Percentiles rank a stretch among this genome's conserved stretches.
Conservation (phyloP, 345 rosid genomes). For the Limnanthes douglasii region DNA sequence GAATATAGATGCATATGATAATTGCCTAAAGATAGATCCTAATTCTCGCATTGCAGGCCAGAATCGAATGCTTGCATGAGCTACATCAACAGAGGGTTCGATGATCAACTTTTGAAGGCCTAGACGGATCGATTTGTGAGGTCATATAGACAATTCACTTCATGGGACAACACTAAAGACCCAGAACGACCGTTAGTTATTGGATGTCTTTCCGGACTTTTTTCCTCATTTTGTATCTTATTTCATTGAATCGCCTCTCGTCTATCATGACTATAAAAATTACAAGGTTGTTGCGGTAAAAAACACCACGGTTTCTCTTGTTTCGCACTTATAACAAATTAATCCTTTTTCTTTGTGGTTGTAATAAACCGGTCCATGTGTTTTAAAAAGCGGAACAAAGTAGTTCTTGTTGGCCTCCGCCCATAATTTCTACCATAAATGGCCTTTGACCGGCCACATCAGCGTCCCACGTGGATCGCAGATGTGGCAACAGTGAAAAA, state of each 20-base stretch:
- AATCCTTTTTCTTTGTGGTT: too few species aligned
- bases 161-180: constrained; percentile 87
- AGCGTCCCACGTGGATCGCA: too few species aligned
- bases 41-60: constrained; percentile 99
- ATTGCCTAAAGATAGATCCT: constrained; percentile 97
- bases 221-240: constrained; percentile 98
- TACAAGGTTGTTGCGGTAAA: constrained; percentile 96
- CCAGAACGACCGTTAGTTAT: constrained; percentile 76
- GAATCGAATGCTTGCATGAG: constrained; percentile 98
- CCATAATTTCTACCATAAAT: too few species aligned
- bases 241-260: constrained; percentile 92
- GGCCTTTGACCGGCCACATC: too few species aligned
- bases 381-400: too few species aligned
- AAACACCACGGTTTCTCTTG: too few species aligned
- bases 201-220: constrained; percentile 96
- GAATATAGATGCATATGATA: constrained; percentile 85
- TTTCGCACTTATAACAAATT: too few species aligned
- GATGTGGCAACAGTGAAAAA: too few species aligned
- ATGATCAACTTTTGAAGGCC: constrained; percentile 88
- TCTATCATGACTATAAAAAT: constrained; percentile 60
- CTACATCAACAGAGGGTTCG: constrained; percentile 81
- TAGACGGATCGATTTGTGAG: constrained; percentile 97
- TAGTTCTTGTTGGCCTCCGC: too few species aligned
- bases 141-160: constrained; percentile 53
- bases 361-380: too few species aligned